These are phyloP conservation scores for carrot (Daucus carota) DNA, from an alignment of 129 eudicot species.

Conservation along the genomic window DH1_v3.0 NC_030384.2:49354501-49355000, in stretches of 20 bases:
- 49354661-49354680: constrained; percentile 72
- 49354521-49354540: too few species aligned
- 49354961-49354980: constrained; percentile 23
- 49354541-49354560: background rate
- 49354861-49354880: constrained; percentile 54
- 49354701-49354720: constrained; percentile 51
- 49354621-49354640: constrained; percentile 54
- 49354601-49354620: constrained; percentile 43
- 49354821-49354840: constrained; percentile 45
- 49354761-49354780: constrained; percentile 77
- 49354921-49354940: constrained; percentile 17
- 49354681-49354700: constrained; percentile 59
- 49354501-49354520: background rate
- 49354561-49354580: constrained; percentile 27
- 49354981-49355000: constrained; percentile 18
- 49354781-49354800: constrained; percentile 35
- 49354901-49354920: constrained; percentile 19
- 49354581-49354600: constrained; percentile 41
- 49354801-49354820: constrained; percentile 55
- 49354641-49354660: constrained; percentile 66
- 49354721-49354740: constrained; percentile 54
- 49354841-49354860: constrained; percentile 54
- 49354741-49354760: constrained; percentile 59
- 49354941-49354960: constrained; percentile 18
- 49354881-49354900: constrained; percentile 26